Evolutionary conservation across 164 flowering plant species (phyloP), one percentile per base, ranked within the genome.

Genomic region (Annona cherimola): DNA sequence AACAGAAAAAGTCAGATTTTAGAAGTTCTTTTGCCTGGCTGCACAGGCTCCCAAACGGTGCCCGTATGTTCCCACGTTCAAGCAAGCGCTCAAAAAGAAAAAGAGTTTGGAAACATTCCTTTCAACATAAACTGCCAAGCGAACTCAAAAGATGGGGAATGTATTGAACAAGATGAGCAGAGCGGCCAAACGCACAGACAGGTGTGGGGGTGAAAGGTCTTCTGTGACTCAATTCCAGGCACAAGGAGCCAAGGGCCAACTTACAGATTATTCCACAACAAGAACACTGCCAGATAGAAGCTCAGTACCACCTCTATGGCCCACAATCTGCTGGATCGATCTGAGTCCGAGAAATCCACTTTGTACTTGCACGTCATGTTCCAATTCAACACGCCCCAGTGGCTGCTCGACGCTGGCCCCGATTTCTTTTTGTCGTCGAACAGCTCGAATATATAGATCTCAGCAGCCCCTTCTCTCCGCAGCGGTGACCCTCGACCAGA

Each of bases 401-500:
- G 77, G 26, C 84, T 69, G 19, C 19, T 71, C 6, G 67, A 45
- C 0, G 18, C 42, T 5, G n/a, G 14, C 41, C 76, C 75, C 50
- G 61, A 72, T 66, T 72, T 69, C 26, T 0, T 55, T 0, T 75
- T 69, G 4, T 83, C 81, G 35, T 90, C 98, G 45, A 90, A 81
- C 80, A 94, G 76, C 79, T 91, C 89, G 62, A 80, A 91, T 0
- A 92, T 66, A 77, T 88, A 90, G 2, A 76, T 75, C 79, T 81
- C 88, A 11, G 82, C 76, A 0, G 81, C 87, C 6, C 93, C 96
- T 43, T 88, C 90, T 69, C 81, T 89, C 75, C 85, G 80, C 82
- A 87, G 50, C 18, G 97, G 94, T 3, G 97, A 87, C 3, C 96
- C 96, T 8, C 69, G 0, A 0, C 94, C 88, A 1, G 89, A 83